Conservation (phyloP, 371 early-diverging fungal genomes). For the Syncephalastrum contaminatum region DNA sequence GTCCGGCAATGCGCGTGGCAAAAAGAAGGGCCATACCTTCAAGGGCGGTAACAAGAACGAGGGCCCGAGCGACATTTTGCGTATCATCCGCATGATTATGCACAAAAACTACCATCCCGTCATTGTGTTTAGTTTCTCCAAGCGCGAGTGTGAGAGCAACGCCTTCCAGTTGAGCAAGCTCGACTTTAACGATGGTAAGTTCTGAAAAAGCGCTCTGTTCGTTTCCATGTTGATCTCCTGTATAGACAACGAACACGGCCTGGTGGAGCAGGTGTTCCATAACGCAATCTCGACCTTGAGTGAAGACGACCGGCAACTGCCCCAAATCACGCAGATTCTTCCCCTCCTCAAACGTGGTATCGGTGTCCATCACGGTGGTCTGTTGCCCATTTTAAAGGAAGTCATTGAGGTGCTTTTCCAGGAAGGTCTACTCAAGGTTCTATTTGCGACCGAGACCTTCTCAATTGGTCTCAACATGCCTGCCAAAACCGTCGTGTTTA, state of each 20-base stretch:
- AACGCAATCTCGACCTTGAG: constrained; percentile 91
- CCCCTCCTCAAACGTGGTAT: constrained; percentile 97
- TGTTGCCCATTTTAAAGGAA: constrained; percentile 99
- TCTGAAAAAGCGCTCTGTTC: background rate
- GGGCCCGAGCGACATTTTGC: constrained; percentile 81
- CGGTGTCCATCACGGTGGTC: constrained; percentile 99
- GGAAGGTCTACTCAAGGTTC: constrained; percentile 96
- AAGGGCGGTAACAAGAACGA: constrained; percentile 62
- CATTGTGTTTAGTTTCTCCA: constrained; percentile 99
- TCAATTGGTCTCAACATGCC: constrained; percentile 99
- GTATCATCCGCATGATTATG: constrained; percentile 95
- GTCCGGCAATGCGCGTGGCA: constrained; percentile 41
- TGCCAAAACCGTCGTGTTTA: constrained; percentile 99
- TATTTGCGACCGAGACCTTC: constrained; percentile 99
- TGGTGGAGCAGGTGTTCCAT: constrained; percentile 86
- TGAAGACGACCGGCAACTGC: constrained; percentile 94
- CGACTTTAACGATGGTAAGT: constrained; percentile 86
- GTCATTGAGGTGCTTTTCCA: constrained; percentile 99
- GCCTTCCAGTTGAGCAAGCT: constrained; percentile 91
- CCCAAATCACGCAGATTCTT: constrained; percentile 94
- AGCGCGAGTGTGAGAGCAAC: constrained; percentile 95
- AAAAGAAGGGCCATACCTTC: constrained; percentile 33
- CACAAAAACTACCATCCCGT: constrained; percentile 94
- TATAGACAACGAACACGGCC: constrained; percentile 80
- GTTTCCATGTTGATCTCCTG: background rate